Conservation (phyloP, 1,284 basidiomycete genomes). For the Moesziomyces antarcticus region DNA sequence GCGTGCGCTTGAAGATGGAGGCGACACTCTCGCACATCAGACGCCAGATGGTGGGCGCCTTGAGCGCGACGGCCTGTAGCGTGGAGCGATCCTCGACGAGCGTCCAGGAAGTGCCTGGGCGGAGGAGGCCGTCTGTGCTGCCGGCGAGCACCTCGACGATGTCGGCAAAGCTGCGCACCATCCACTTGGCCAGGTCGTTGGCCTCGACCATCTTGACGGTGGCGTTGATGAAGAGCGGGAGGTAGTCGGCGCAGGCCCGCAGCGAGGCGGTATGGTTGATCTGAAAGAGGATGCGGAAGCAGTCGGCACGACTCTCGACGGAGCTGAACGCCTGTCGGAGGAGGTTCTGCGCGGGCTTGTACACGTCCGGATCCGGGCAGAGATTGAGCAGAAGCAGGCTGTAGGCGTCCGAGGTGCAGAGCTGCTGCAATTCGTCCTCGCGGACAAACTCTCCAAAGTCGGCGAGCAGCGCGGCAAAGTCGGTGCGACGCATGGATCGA, state of each 20-base stretch:
- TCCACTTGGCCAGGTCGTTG: slow-evolving; percentile 57
- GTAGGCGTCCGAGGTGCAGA: slow-evolving; percentile 46
- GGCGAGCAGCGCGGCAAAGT: slow-evolving; percentile 38
- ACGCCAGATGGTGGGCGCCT: slow-evolving; percentile 57
- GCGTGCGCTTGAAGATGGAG: slow-evolving; percentile 60
- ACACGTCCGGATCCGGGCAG: slow-evolving; percentile 51
- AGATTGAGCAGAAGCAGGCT: slow-evolving; percentile 52
- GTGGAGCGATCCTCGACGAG: slow-evolving; percentile 34
- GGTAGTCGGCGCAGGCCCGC: slow-evolving; percentile 42
- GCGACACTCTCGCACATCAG: slow-evolving; percentile 60
- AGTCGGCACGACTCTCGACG: slow-evolving; percentile 53
- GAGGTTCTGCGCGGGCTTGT: slow-evolving; percentile 54
- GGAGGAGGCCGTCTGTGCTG: slow-evolving; percentile 60
- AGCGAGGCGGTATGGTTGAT: slow-evolving; percentile 41
- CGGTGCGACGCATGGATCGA: slow-evolving; percentile 32
- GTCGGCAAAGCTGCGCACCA: slow-evolving; percentile 61
- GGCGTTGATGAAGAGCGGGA: slow-evolving; percentile 46
- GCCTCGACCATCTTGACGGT: slow-evolving; percentile 49
- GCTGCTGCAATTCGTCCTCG: slow-evolving; percentile 43
- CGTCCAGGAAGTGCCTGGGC: slow-evolving; percentile 57
- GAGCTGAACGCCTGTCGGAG: slow-evolving; percentile 56
- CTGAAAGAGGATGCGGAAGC: slow-evolving; percentile 56
- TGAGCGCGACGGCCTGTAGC: slow-evolving; percentile 35
- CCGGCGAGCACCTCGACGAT: slow-evolving; percentile 63
- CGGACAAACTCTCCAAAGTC: slow-evolving; percentile 46